These are phyloP conservation scores for Dothistroma septosporum DNA, from an alignment of 2,329 filamentous ascomycete genomes.

Conservation along the genomic window DNA sequence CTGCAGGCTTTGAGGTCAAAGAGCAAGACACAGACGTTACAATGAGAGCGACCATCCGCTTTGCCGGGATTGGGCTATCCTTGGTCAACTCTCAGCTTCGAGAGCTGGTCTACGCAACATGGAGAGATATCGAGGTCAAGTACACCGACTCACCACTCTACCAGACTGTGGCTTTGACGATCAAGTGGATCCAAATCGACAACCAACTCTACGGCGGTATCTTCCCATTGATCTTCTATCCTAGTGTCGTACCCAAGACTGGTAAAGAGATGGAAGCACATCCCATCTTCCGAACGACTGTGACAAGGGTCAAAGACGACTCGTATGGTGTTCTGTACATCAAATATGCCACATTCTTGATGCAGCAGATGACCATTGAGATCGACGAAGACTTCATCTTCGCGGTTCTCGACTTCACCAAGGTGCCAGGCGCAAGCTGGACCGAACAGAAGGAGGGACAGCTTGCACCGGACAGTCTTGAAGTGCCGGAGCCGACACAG, in stretches of 20 bases:
- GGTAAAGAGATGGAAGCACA: conserved; percentile 94
- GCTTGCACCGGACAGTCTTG: conserved; percentile 82
- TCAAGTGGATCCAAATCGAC: conserved; percentile 99
- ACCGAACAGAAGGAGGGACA: conserved; percentile 75
- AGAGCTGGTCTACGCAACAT: conserved; percentile 88
- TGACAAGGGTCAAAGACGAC: conserved; percentile 95
- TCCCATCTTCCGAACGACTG: conserved; percentile 85
- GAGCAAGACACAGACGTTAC: conserved; percentile 81
- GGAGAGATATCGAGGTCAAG: conserved; percentile 84
- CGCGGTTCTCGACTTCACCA: conserved; percentile 88
- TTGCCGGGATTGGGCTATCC: conserved; percentile 89
- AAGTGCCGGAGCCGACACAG: conserved; percentile 86
- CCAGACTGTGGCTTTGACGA: conserved; percentile 81
- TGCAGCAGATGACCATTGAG: conserved; percentile 98
- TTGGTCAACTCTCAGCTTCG: conserved; percentile 88
- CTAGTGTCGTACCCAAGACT: conserved; percentile 95
- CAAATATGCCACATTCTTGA: conserved; percentile 89
- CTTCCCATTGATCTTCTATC: conserved; percentile 95
- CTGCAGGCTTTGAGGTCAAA: conserved; percentile 86
- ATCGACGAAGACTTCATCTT: conserved; percentile 98
- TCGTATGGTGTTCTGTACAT: conserved; percentile 97
- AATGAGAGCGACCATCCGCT: conserved; percentile 80
- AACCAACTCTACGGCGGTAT: conserved; percentile 98
- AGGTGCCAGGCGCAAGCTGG: conserved; percentile 87
- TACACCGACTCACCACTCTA: conserved; percentile 92